Evolutionary conservation across 1,139 yeast species (phyloP), one percentile per base, ranked within the genome.

Genomic region (Pichia norvegensis): DNA sequence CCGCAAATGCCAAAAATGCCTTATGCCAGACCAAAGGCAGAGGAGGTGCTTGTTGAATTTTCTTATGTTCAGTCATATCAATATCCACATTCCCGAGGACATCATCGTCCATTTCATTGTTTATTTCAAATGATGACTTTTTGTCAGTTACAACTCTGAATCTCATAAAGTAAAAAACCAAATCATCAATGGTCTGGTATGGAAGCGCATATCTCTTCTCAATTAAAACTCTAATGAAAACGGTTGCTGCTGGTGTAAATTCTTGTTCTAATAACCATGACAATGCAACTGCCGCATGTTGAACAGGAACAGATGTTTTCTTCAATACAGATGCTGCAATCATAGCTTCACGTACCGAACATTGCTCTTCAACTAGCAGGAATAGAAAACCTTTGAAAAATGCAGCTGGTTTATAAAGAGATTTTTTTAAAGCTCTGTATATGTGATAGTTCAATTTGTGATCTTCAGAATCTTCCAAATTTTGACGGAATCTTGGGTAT

Each of bases 11-110:
- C 49, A 92, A 72, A 60, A 92, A 83, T 2, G 97, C 90, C 64
- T 92, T 95, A 63, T 94, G 97, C 97, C 98, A 92, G 38, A 92
- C 92, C 14, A 92, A 86, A 6, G 98, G 97, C 58, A 94, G 72
- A 48, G 77, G 76, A n/a, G 84, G 79, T n/a, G 77, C 70, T 38
- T 69, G 66, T 38, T 64, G 63, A 17, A 55, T 43, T 45, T 52
- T 55, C 44, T 55, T 52, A 20, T 57, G 57, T 43, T 57, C 59
- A 14, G 55, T 52, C 2, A 57, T 58, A 23, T 67, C 65, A 35
- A 63, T 66, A 33, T 66, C 67, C 21, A 33, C 29, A 40, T 69
- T 66, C 14, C 64, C 69, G n/a, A 47, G 33, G 14, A 51, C 31
- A 19, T 49, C 54, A 23, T 49, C 50, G 23, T 36, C 72, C 44